These are phyloP conservation scores for Eucalyptus microcorys DNA, from an alignment of 345 rosid species.

Conservation along the genomic window DNA sequence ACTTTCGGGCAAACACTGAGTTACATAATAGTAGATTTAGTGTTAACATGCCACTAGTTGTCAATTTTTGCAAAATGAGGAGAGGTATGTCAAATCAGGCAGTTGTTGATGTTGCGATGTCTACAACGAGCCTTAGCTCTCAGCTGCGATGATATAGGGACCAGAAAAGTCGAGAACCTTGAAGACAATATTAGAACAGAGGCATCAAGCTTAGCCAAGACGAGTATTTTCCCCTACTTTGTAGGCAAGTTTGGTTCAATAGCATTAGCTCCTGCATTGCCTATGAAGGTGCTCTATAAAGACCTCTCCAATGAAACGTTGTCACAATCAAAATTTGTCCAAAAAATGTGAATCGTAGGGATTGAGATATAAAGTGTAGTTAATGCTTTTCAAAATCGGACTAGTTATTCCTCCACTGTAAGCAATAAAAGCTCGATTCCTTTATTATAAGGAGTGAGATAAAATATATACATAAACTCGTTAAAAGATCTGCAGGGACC, in stretches of 20 bases:
- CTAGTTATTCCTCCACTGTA: background rate
- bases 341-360: background rate
- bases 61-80: background rate
- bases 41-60: background rate
- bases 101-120: background rate
- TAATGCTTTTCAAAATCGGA: background rate
- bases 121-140: background rate
- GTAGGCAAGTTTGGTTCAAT: background rate
- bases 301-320: background rate
- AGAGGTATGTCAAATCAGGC: background rate
- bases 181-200: constrained; percentile 26
- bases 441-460: background rate
- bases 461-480: background rate
- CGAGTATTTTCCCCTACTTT: background rate
- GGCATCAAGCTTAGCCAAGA: constrained; percentile 13
- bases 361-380: background rate
- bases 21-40: background rate
- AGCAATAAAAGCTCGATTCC: background rate
- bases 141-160: constrained; percentile 5
- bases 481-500: background rate
- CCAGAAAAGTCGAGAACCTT: constrained; percentile 30
- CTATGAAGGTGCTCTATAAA: background rate
- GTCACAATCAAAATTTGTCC: background rate
- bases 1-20: background rate
- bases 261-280: background rate